Evolutionary conservation across 2,329 filamentous ascomycete genomes (phyloP), one percentile per base, ranked within the genome.

Genomic region (Cercospora canescens): DNA sequence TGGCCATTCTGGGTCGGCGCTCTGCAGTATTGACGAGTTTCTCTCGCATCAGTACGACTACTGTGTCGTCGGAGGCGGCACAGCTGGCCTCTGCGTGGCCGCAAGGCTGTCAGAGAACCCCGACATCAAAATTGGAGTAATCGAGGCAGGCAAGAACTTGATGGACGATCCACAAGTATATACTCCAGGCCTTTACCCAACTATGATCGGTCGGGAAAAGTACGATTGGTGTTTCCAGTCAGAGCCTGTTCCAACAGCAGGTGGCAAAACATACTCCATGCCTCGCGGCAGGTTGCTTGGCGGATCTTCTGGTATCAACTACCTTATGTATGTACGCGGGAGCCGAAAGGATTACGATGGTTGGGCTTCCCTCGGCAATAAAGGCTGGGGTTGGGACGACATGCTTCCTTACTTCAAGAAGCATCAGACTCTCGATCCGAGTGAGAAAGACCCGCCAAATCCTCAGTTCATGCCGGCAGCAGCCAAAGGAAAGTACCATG

Each of bases 221-320:
- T 77, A 76, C 61, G 76, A 78, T 61, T 77, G 76, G 75, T 75
- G 73, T 61, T 77, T 73, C 45, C 62, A 72, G 8, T 72, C 65
- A 32, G 67, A 77, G 62, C 65, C 71, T 5, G 68, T 67, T 5
- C 60, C 62, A 1, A 68, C 67, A 35, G 73, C 72, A 3, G 69
- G 71, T 2, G 68, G 69, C 24, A 76, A 76, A 60, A 71, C 63
- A 2, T 74, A 74, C 60, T 69, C 70, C 8, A 72, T 72, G 70
- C 76, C 78, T 4, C 72, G 79, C 21, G 80, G 80, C 4, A 78
- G 77, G 50, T 72, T 76, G 0, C 71, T 81, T 1, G 80, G 80
- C 12, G 79, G 80, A 0, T 76, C 74, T 24, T 69, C 63, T 26
- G 79, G 75, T 0, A 80, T 81, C 54, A 82, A 82, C 62, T 79